Evolutionary conservation across 2,329 filamentous ascomycete genomes (phyloP), one percentile per base, ranked within the genome.

Genomic region (Chaetothyriales sp.): DNA sequence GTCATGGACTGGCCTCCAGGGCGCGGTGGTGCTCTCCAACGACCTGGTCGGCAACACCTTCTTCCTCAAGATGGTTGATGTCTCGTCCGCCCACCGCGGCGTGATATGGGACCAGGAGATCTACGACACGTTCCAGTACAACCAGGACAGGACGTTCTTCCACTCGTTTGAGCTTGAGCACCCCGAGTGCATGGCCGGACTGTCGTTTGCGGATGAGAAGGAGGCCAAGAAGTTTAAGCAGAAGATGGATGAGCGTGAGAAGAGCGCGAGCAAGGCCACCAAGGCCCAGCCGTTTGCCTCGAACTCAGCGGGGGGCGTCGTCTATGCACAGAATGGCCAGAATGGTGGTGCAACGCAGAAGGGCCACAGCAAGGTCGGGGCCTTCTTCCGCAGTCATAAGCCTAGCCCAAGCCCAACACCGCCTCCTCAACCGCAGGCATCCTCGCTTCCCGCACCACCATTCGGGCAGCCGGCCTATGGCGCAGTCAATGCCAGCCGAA

Each of bases 61-160:
- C 69, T 98, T 90, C 87, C 73, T 98, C 60, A 98, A 98, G 73
- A 74, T 98, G 70, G 92, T 98, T 48, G 92, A 98, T 66, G 81
- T 98, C 51, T 95, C 88, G 65, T 77, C 86, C 51, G 74, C 83
- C 48, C 82, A 80, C 64, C 79, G 84, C 64, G 89, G 90, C 52
- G 88, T 95, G 48, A 83, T 95, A 62, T 95, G 87, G 87, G 89
- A 95, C 63, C 90, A 96, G 70, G 92, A 98, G 69, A 87, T 98
- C 61, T 98, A 94, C 70, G 90, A 98, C 60, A 81, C 81, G 48
- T 96, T 94, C 75, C 75, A 76, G 56, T 98, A 96, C 73, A 95
- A 95, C 69, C 90, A 95, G 64, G 92, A 98, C 66, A 83, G 92
- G 55, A 90, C 86, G 53, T 98, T 95, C 70, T 98, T 98, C 70